phyloP scores from a whole-genome alignment of 139 green algal genomes.

The Medakamo hakoo region DNA sequence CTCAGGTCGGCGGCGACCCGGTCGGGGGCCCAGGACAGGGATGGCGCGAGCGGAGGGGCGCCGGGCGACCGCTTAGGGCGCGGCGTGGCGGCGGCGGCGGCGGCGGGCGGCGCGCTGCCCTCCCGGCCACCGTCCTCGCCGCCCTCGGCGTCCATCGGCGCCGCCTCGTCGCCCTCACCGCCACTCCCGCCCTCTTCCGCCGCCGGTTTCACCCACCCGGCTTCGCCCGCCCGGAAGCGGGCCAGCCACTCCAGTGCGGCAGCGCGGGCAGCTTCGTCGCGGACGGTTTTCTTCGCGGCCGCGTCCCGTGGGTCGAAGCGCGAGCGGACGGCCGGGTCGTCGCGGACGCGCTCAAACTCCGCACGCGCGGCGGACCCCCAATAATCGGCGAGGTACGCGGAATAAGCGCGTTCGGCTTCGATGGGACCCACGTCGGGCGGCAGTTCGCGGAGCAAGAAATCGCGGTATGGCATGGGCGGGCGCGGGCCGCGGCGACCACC shows the following conservation, averaged over 20 bases:
- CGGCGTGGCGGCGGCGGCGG: too few species aligned
- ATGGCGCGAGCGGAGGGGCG: slow-evolving; percentile 19
- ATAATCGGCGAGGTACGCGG: slow-evolving; percentile 43
- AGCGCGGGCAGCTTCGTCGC: slow-evolving; percentile 10
- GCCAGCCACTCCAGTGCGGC: slow-evolving; percentile 5
- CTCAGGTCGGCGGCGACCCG: slow-evolving; percentile 42
- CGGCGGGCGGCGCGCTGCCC: background rate
- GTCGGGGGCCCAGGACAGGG: slow-evolving; percentile 25
- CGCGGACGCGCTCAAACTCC: slow-evolving; percentile 38
- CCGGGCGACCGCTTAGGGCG: background rate
- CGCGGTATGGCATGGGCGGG: slow-evolving; percentile 27
- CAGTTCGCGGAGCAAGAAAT: slow-evolving; percentile 32
- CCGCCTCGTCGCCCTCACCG: background rate
- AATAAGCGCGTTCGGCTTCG: slow-evolving; percentile 39
- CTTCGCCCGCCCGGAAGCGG: background rate
- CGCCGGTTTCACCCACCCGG: background rate
- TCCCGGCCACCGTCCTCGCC: background rate
- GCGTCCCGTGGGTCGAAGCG: slow-evolving; percentile 26
- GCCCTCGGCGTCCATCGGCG: background rate
- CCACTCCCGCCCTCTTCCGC: background rate
- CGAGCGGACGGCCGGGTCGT: slow-evolving; percentile 16
- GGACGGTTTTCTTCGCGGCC: slow-evolving; percentile 2
- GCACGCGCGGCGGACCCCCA: slow-evolving; percentile 38
- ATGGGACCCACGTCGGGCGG: slow-evolving; percentile 35
- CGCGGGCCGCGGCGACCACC: background rate